Base-by-base conservation (phyloP, 2,329 filamentous ascomycete species). In the Aspergillus japonicus region DNA sequence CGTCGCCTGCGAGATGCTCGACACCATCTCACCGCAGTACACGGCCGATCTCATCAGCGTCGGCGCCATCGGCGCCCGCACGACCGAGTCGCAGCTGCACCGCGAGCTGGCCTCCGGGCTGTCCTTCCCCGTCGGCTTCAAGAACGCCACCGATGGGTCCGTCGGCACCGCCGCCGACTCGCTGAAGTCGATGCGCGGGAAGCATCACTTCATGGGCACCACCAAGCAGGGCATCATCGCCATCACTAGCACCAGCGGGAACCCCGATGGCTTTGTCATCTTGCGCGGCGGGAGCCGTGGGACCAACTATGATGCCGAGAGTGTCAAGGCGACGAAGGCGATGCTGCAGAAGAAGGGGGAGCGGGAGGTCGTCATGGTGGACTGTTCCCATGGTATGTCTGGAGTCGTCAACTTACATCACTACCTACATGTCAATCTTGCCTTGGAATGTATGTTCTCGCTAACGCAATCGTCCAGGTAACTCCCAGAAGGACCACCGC, bases 21-120 rank as follows among this genome's bases (percentile, higher is more conserved):
- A 99, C 77, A 98, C 94, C 66, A 98, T 98, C 78, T 96, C 92
- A 2, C 94, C 94, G 5, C 94, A 99, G 83, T 99, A 95, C 84
- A 87, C 97, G 47, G 92, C 95, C 62, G 94, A 98, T 78, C 85
- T 96, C 69, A 92, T 99, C 76, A 96, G 91, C 0, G 88, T 97
- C 23, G 94, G 95, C 63, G 94, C 94, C 59, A 96, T 98, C 72
- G 94, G 94, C 62, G 94, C 94, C 35, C 87, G 94, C 66, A 98
- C 94, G 50, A 98, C 94, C 52, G 94, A 98, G 81, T 94, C 90
- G 59, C 94, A 98, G 80, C 84, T 98, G 64, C 94, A 98, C 80
- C 89, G 94, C 63, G 94, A 98, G 81, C 86, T 98, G 64, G 94
- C 94, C 4, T 95, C 90, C 23, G 94, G 94, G 67, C 84, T 98